Evolutionary conservation across 306 rosid genomes (phyloP).

Genomic region (Cicer arietinum): DNA sequence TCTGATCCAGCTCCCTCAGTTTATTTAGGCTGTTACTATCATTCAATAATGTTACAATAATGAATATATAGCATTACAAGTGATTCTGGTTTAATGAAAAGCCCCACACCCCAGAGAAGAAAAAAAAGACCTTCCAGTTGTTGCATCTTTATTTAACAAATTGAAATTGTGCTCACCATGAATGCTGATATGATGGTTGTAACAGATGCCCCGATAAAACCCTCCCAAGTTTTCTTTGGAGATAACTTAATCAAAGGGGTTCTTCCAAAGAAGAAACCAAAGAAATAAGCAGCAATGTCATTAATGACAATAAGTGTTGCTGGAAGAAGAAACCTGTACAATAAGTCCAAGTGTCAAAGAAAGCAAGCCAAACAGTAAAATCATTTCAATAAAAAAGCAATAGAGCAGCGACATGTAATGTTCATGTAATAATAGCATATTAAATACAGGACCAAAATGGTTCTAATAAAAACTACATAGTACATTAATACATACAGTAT

Average conservation of each 20-base stretch:
- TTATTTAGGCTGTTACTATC: slow-evolving; percentile 37
- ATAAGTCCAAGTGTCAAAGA: slow-evolving; percentile 41
- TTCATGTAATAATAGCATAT: slow-evolving; percentile 1
- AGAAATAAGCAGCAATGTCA: slow-evolving; percentile 92
- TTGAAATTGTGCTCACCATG: slow-evolving; percentile 65
- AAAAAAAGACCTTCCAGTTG: background rate
- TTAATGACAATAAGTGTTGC: slow-evolving; percentile 92
- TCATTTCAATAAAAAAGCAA: slow-evolving; percentile 39
- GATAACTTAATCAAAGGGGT: slow-evolving; percentile 98
- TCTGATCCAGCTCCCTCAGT: slow-evolving; percentile 23
- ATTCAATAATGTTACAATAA: slow-evolving; percentile 32
- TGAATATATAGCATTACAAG: slow-evolving; percentile 18
- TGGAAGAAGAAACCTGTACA: slow-evolving; percentile 98
- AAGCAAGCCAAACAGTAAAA: slow-evolving; percentile 30
- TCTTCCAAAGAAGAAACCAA: slow-evolving; percentile 94
- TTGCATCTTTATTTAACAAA: slow-evolving; percentile 35
- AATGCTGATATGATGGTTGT: slow-evolving; percentile 94
- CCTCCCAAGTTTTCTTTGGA: slow-evolving; percentile 99
- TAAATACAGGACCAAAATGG: slow-evolving; percentile 12
- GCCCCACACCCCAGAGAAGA: background rate
- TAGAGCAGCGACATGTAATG: background rate
- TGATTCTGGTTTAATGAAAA: slow-evolving; percentile 33
- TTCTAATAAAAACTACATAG: background rate
- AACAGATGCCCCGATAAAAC: slow-evolving; percentile 98
- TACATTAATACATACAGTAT: background rate